Conservation (phyloP, 148 eudicot genomes). For the Rhododendron ovatum region DNA sequence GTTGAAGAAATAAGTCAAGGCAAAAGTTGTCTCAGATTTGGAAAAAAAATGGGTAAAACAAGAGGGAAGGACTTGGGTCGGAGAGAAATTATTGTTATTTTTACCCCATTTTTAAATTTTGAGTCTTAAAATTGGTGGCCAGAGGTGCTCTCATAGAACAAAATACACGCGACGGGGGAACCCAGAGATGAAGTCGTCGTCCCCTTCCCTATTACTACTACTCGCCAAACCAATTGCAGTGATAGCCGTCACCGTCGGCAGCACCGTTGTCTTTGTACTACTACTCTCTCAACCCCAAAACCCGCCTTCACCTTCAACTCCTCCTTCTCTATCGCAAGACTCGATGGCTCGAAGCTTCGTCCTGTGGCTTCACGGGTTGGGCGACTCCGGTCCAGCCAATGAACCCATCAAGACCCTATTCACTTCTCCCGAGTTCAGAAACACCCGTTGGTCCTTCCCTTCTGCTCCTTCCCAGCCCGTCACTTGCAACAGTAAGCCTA, state of each 20-base stretch:
- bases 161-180: neutral
- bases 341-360: constrained; percentile 63
- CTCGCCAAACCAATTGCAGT: constrained; percentile 32
- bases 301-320: neutral
- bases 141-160: too few relatives aligned
- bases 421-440: constrained; percentile 63
- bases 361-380: constrained; percentile 93
- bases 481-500: constrained; percentile 67
- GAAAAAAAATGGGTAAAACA: too few relatives aligned
- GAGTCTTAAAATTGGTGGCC: too few relatives aligned
- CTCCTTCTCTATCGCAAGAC: constrained; percentile 6
- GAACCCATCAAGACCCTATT: constrained; percentile 79
- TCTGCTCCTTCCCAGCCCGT: constrained; percentile 85
- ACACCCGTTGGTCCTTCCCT: constrained; percentile 77
- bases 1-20: too few relatives aligned
- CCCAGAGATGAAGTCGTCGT: neutral
- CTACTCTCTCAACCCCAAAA: constrained; percentile 20
- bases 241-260: constrained; percentile 29
- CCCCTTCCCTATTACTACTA: neutral
- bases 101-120: too few relatives aligned
- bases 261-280: constrained; percentile 40
- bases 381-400: constrained; percentile 93
- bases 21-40: too few relatives aligned
- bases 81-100: too few relatives aligned
- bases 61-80: too few relatives aligned